Conservation (phyloP, 352 stramenopile species). For the Globisporangium paddicum region DNA sequence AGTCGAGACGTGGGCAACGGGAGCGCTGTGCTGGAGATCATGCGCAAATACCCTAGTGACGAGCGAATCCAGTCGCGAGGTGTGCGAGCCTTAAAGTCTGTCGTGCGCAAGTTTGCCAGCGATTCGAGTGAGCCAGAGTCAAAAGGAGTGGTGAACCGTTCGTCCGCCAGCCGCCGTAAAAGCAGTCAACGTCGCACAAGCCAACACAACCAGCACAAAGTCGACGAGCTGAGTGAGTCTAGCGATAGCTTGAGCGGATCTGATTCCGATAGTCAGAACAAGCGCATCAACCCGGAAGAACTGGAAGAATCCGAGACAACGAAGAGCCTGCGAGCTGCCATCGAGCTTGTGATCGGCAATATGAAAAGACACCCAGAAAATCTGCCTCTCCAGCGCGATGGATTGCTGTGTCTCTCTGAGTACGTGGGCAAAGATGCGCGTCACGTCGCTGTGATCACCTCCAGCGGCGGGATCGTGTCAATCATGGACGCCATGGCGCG, state of each 20-base stretch:
- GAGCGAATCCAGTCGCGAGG: slow-evolving; percentile 40
- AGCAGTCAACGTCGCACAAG: background rate
- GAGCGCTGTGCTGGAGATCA: slow-evolving; percentile 32
- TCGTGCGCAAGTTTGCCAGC: slow-evolving; percentile 25
- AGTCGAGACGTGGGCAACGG: slow-evolving; percentile 40
- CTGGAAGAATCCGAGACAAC: background rate
- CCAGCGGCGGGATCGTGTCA: slow-evolving; percentile 32
- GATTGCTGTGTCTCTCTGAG: slow-evolving; percentile 37
- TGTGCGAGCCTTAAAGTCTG: slow-evolving; percentile 37
- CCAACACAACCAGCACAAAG: background rate
- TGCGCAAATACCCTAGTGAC: slow-evolving; percentile 43
- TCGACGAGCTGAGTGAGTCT: background rate
- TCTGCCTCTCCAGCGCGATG: slow-evolving; percentile 42
- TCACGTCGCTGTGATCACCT: slow-evolving; percentile 32
- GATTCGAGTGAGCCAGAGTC: background rate
- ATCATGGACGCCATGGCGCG: slow-evolving; percentile 45
- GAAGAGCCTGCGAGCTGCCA: slow-evolving; percentile 12
- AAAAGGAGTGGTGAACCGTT: background rate
- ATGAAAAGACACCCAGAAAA: slow-evolving; percentile 38
- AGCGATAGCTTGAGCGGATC: background rate
- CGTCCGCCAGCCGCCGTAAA: background rate
- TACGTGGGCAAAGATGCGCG: slow-evolving; percentile 21
- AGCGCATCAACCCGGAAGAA: background rate
- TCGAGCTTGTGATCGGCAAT: slow-evolving; percentile 33
- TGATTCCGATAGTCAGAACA: background rate